phyloP scores from a whole-genome alignment of 495 filamentous ascomycete genomes.

The Podospora pseudocomata region DNA sequence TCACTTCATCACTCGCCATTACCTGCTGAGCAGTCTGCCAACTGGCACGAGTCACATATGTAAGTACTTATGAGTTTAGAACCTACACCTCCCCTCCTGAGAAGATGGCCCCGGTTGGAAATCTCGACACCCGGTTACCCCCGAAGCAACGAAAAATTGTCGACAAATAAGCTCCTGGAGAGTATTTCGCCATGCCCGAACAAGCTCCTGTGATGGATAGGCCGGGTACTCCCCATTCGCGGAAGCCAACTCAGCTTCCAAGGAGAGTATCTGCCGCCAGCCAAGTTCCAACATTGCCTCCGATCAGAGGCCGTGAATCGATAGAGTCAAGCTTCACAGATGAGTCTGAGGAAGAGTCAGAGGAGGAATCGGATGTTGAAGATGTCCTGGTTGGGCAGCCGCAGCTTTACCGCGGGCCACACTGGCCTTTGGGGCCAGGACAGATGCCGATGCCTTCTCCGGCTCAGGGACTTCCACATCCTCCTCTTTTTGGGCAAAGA shows the following conservation, averaged over 20 bases:
- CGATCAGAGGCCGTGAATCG: background rate
- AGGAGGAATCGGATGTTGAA: background rate
- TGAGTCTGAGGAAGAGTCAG: background rate
- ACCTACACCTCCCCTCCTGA: background rate
- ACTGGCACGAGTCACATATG: constrained; percentile 2
- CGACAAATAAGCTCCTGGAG: background rate
- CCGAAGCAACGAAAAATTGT: background rate
- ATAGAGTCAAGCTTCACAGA: background rate
- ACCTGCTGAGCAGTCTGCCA: constrained; percentile 1
- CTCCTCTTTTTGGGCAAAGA: background rate
- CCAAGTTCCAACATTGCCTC: background rate
- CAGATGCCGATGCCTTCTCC: background rate
- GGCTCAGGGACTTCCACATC: no score
- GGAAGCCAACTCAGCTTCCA: background rate
- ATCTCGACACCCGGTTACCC: background rate
- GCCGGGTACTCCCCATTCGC: background rate
- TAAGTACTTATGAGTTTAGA: background rate
- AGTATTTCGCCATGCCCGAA: background rate
- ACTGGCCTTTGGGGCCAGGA: background rate
- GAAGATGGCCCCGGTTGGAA: background rate
- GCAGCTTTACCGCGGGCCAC: background rate
- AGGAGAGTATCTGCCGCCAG: background rate
- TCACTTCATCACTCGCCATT: background rate
- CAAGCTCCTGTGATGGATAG: background rate
- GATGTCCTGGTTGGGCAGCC: background rate